A percentile compares a stretch with the other conserved stretches of the same genome.
Conservation (phyloP, 2,329 filamentous ascomycete species). For the Chaetomium globosum region DNA sequence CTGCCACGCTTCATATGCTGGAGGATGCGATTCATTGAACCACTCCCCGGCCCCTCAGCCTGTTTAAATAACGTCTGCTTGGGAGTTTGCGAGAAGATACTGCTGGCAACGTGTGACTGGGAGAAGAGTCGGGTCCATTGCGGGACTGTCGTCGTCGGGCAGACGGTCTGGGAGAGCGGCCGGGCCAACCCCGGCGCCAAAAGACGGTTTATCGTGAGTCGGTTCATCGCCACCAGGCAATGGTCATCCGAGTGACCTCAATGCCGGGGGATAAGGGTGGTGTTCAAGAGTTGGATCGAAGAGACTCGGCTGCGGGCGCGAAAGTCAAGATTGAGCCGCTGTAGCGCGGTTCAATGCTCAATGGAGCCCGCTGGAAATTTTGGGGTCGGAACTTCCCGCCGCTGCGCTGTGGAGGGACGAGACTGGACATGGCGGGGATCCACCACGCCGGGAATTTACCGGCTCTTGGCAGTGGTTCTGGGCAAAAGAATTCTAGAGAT, state of each 20-base stretch:
- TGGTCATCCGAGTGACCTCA: conserved; percentile 13
- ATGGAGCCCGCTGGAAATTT: conserved; percentile 27
- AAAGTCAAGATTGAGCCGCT: background rate
- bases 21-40: conserved; percentile 21
- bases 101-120: conserved; percentile 28
- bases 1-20: conserved; percentile 24
- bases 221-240: conserved; percentile 34
- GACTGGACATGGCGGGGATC: background rate
- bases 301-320: background rate
- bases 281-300: background rate
- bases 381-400: conserved; percentile 28
- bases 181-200: conserved; percentile 34
- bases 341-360: background rate
- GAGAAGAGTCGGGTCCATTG: conserved; percentile 37
- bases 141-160: conserved; percentile 25
- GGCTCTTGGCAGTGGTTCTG: conserved; percentile 31
- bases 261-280: background rate
- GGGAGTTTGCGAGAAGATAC: conserved; percentile 1
- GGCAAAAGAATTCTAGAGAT: conserved; percentile 23
- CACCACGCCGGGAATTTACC: conserved; percentile 34
- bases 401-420: background rate
- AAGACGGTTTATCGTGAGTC: conserved; percentile 35
- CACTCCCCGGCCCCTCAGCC: background rate
- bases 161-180: conserved; percentile 23
- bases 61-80: conserved; percentile 1